Base-by-base conservation (phyloP, 306 rosid species). In the Abrus pulchellus region DNA sequence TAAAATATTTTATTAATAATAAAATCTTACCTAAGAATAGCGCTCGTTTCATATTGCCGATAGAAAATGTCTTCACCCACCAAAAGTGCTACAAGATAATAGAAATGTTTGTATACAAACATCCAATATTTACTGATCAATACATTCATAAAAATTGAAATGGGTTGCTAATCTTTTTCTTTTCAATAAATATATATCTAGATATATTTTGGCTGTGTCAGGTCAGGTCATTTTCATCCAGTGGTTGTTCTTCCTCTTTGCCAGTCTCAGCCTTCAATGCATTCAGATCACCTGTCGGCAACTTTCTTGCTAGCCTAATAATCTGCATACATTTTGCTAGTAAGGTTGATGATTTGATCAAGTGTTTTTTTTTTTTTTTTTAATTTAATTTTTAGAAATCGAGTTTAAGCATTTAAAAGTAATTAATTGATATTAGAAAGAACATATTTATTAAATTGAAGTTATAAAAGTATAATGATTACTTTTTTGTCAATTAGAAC, bases 221-320 rank as follows among this genome's bases (percentile, higher is more conserved):
- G 28, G 94, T 90, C 48, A 92, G 94, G 75, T 92, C 92, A 86
- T 92, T 79, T 83, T 92, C 97, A n/a, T 90, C 93, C 53, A 90
- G 78, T 12, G 83, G 72, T 63, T 90, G 89, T 74, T 81, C 91
- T 12, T 83, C 80, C 30, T 88, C 89, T 45, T 77, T 76, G 9
- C 68, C 43, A 11, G 75, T 80, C 45, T 81, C 79, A 8, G 77
- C 76, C 83, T 78, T 88, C 5, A 87, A 82, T 71, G 84, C 87
- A 81, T 84, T 83, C 50, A 90, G 88, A 66, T 92, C 93, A 3
- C 94, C 93, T 0, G 88, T 90, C 1, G 97, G 93, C 67, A 92
- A 86, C 79, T 92, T 92, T 83, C 90, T 84, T 2, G 93, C 91
- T 66, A 92, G 89, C 86, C 89, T 92, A 66, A 92, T 88, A 63